Percentiles rank a stretch among this genome's conserved stretches.
Evolutionary conservation across 2,329 filamentous ascomycete genomes (phyloP).

Genomic region (Exserohilum rostratum): DNA sequence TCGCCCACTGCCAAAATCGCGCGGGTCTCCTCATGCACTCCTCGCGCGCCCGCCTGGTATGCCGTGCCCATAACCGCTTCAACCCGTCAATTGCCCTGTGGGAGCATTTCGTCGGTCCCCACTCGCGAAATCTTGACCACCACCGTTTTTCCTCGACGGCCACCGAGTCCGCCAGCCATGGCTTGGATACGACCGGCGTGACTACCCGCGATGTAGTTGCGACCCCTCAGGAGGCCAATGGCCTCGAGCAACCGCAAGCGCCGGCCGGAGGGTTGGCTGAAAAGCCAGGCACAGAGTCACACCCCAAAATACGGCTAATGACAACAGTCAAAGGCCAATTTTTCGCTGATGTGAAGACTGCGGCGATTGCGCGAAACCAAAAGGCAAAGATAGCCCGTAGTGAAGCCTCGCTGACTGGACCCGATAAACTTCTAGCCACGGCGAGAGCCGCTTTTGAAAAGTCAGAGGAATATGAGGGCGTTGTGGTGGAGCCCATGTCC

Average conservation of each 20-base stretch:
- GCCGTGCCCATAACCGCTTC: slow-evolving; percentile 43
- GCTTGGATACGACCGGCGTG: neutral
- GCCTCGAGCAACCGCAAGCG: neutral
- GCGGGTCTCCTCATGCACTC: slow-evolving; percentile 36
- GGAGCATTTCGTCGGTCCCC: slow-evolving; percentile 41
- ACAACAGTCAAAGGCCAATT: slow-evolving; percentile 6
- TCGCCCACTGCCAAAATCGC: slow-evolving; percentile 6
- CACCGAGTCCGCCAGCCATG: slow-evolving; percentile 8
- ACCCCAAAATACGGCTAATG: slow-evolving; percentile 1
- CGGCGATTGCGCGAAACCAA: slow-evolving; percentile 9
- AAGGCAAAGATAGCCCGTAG: neutral
- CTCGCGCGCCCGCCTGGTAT: slow-evolving; percentile 31
- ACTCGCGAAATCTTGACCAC: slow-evolving; percentile 13
- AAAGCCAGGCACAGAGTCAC: neutral
- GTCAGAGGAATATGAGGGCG: slow-evolving; percentile 23
- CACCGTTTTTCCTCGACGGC: slow-evolving; percentile 28
- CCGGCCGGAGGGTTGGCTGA: neutral
- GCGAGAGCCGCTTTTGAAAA: slow-evolving; percentile 17
- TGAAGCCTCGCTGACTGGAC: neutral
- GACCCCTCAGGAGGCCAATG: neutral
- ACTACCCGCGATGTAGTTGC: too few relatives aligned
- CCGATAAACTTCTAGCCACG: slow-evolving; percentile 10
- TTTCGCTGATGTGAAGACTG: neutral
- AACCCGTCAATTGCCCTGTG: slow-evolving; percentile 39
- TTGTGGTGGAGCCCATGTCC: slow-evolving; percentile 21